Conservation (phyloP, 2,329 filamentous ascomycete species). For the Beauveria sp. region DNA sequence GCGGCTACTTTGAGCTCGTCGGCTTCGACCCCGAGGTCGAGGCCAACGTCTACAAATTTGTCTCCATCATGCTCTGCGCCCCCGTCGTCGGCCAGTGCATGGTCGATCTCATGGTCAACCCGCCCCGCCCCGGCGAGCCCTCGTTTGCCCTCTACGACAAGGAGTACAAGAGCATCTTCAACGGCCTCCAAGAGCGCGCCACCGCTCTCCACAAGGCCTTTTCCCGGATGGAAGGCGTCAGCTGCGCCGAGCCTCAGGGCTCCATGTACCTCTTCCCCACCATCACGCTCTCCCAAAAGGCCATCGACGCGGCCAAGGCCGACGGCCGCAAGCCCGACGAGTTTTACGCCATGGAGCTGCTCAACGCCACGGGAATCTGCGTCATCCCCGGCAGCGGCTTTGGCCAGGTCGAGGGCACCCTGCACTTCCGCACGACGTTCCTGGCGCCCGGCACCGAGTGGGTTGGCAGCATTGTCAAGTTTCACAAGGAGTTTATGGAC, state of each 20-base stretch:
- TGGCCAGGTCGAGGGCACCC: constrained; percentile 81
- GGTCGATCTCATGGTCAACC: constrained; percentile 97
- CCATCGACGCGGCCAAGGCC: constrained; percentile 63
- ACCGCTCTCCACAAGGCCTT: constrained; percentile 85
- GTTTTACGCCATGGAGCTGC: constrained; percentile 85
- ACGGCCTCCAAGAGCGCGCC: constrained; percentile 71
- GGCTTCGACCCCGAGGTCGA: constrained; percentile 81
- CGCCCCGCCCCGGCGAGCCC: constrained; percentile 73
- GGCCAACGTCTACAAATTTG: constrained; percentile 96
- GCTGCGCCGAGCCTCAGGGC: constrained; percentile 83
- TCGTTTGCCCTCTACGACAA: constrained; percentile 75
- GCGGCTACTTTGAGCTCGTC: constrained; percentile 93
- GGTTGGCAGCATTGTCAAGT: constrained; percentile 78
- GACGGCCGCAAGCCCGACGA: constrained; percentile 76
- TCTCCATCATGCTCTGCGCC: constrained; percentile 92
- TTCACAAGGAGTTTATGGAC: constrained; percentile 86
- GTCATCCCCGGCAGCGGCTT: constrained; percentile 90
- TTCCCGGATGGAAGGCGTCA: constrained; percentile 88
- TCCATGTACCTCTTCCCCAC: constrained; percentile 99
- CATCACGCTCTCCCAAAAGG: constrained; percentile 71
- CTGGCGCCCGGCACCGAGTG: constrained; percentile 93
- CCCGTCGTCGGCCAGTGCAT: constrained; percentile 94
- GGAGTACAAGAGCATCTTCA: constrained; percentile 78
- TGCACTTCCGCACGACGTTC: constrained; percentile 97
- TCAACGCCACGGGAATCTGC: constrained; percentile 91